phyloP scores from a whole-genome alignment of 2,329 filamentous ascomycete genomes.

The Colletotrichum higginsianum region DNA sequence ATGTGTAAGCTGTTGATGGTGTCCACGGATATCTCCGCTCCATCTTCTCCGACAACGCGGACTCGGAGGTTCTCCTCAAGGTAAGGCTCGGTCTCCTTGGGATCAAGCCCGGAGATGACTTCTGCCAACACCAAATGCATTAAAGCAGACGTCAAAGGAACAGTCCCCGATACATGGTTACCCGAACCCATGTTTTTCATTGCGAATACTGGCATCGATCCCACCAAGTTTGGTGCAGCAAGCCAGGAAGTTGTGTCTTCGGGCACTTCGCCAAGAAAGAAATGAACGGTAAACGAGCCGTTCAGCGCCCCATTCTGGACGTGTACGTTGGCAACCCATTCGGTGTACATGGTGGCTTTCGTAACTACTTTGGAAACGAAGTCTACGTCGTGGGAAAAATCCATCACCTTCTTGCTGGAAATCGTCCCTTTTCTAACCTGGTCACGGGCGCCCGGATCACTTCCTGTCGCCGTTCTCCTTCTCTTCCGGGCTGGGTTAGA shows the following conservation, averaged over 20 bases:
- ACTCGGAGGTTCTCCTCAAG: constrained; percentile 56
- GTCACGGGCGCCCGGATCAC: constrained; percentile 2
- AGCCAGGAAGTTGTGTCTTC: constrained; percentile 65
- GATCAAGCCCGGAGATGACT: constrained; percentile 55
- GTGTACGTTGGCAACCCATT: constrained; percentile 79
- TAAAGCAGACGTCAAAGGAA: constrained; percentile 67
- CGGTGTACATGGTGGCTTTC: constrained; percentile 60
- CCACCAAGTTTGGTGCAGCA: constrained; percentile 69
- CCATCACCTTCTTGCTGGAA: not conserved
- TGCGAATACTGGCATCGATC: constrained; percentile 72
- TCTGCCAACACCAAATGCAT: constrained; percentile 58
- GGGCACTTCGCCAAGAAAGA: constrained; percentile 75
- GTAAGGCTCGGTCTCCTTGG: constrained; percentile 56
- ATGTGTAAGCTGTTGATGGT: constrained; percentile 54
- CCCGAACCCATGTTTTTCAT: constrained; percentile 53
- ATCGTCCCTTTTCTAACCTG: constrained; percentile 41
- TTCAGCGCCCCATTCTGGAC: constrained; percentile 73
- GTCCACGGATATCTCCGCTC: constrained; percentile 46
- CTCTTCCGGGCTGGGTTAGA: constrained; percentile 38
- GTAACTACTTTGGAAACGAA: constrained; percentile 8
- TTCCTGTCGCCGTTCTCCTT: not conserved
- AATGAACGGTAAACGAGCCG: constrained; percentile 73
- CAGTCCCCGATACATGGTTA: constrained; percentile 61
- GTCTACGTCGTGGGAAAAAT: constrained; percentile 26
- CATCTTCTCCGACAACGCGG: constrained; percentile 50